phyloP scores from a whole-genome alignment of 2,329 filamentous ascomycete species.

The Fusarium anthophilum region DNA sequence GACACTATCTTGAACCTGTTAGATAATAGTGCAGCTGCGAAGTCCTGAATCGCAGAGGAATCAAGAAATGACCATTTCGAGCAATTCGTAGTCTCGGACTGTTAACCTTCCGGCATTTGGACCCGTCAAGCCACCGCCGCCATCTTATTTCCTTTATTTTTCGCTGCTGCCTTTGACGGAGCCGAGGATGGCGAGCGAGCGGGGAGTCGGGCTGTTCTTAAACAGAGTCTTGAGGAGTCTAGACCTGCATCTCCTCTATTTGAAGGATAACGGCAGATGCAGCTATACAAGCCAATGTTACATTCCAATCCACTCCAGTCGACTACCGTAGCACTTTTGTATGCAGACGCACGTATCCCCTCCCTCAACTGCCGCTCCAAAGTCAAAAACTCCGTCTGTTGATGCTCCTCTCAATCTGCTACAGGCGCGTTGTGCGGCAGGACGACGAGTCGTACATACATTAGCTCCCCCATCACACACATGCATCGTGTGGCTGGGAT shows the following conservation, averaged over 20 bases:
- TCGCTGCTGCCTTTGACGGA: not conserved
- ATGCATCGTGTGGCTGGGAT: not conserved
- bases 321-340: slow-evolving; percentile 14
- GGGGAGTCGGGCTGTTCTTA: not conserved
- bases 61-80: not conserved
- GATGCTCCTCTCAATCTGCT: not conserved
- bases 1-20: not conserved
- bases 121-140: slow-evolving; percentile 23
- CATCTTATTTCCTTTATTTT: not conserved
- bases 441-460: not conserved
- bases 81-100: slow-evolving; percentile 2
- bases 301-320: slow-evolving; percentile 4
- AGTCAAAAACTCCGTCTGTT: not conserved
- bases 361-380: slow-evolving; percentile 12
- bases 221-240: slow-evolving; percentile 14
- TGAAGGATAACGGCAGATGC: slow-evolving; percentile 30
- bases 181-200: not conserved
- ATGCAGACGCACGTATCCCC: not conserved
- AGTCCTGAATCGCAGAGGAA: not conserved
- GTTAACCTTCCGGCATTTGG: slow-evolving; percentile 6
- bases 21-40: not conserved
- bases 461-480: slow-evolving; percentile 1
- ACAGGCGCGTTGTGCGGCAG: slow-evolving; percentile 11
- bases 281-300: not conserved
- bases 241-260: slow-evolving; percentile 1